A percentile compares a stretch with the other conserved stretches of the same genome.
phyloP scores from a whole-genome alignment of 768 basidiomycete species.

The Russula lepida region DNA sequence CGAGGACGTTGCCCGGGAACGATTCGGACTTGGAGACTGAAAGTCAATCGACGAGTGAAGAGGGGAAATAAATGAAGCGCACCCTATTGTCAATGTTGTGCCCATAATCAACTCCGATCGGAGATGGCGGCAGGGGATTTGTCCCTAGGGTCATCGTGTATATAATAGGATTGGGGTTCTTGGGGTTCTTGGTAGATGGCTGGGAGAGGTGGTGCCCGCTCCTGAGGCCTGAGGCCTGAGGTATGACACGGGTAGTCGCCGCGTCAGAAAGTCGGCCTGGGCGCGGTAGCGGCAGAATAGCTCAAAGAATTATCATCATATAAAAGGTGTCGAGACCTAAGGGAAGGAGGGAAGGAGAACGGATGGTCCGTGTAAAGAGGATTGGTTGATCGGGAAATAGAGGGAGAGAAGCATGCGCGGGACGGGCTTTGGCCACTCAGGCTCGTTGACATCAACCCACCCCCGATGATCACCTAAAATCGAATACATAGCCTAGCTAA shows the following conservation, averaged over 20 bases:
- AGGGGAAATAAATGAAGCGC: not conserved
- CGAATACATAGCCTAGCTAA: not conserved
- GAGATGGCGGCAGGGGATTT: slow-evolving; percentile 14
- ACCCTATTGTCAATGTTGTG: slow-evolving; percentile 19
- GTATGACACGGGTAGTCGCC: slow-evolving; percentile 27
- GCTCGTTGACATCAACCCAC: too few relatives aligned
- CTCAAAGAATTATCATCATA: slow-evolving; percentile 29
- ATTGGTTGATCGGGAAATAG: slow-evolving; percentile 1
- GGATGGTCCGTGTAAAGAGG: slow-evolving; percentile 15
- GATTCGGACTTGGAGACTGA: slow-evolving; percentile 4
- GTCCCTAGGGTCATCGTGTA: slow-evolving; percentile 6
- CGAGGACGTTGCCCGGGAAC: not conserved
- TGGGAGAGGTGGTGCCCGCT: slow-evolving; percentile 14
- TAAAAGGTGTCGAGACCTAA: not conserved
- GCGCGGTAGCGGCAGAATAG: slow-evolving; percentile 40
- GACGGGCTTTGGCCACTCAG: too few relatives aligned
- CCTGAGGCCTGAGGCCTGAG: too few relatives aligned
- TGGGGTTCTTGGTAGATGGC: slow-evolving; percentile 19
- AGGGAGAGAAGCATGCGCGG: too few relatives aligned
- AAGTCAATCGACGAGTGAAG: slow-evolving; percentile 3
- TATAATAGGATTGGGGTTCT: slow-evolving; percentile 3
- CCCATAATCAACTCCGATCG: slow-evolving; percentile 12
- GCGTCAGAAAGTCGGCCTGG: slow-evolving; percentile 38
- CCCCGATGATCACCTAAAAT: not conserved
- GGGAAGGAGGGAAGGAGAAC: slow-evolving; percentile 14